Percentiles rank a stretch among this genome's conserved stretches.
Evolutionary conservation across 805 yeast genomes (phyloP).

Genomic region (Sungouiella thailandica): DNA sequence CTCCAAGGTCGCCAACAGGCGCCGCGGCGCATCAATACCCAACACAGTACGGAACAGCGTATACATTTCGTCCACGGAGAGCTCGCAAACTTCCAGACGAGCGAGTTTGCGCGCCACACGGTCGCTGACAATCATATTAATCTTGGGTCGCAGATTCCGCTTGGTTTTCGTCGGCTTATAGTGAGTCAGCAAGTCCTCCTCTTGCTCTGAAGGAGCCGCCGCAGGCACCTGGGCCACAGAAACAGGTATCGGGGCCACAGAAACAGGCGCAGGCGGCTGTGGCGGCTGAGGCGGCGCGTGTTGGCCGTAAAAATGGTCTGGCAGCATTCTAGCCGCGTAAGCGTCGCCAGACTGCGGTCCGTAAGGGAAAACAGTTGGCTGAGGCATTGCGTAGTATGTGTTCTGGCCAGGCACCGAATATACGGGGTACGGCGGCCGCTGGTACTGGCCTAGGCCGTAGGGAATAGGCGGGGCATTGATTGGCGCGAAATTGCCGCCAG

Average conservation of each 20-base stretch:
- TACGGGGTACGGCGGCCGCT: neutral
- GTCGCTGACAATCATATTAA: slow-evolving; percentile 25
- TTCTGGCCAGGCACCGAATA: neutral
- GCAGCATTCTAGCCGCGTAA: neutral
- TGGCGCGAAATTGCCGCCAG: no score
- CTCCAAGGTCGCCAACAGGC: slow-evolving; percentile 6
- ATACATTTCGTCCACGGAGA: slow-evolving; percentile 20
- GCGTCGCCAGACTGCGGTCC: neutral
- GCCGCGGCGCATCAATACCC: slow-evolving; percentile 14
- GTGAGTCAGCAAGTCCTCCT: slow-evolving; percentile 5
- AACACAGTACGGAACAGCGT: slow-evolving; percentile 19
- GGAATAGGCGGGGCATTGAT: neutral
- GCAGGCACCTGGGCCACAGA: neutral
- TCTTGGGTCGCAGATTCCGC: slow-evolving; percentile 32
- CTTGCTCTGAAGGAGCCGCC: neutral
- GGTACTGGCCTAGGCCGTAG: neutral
- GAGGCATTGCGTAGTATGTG: neutral
- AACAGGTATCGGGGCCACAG: no score
- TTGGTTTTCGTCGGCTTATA: slow-evolving; percentile 36
- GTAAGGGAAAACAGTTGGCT: neutral
- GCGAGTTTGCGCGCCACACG: slow-evolving; percentile 1
- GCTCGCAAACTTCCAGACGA: slow-evolving; percentile 15
- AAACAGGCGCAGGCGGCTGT: slow-evolving; percentile 2
- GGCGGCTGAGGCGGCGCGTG: slow-evolving; percentile 2
- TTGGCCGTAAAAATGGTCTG: no score